Evolutionary conservation across 805 yeast species (phyloP).

Genomic region (Brettanomyces nanus): DNA sequence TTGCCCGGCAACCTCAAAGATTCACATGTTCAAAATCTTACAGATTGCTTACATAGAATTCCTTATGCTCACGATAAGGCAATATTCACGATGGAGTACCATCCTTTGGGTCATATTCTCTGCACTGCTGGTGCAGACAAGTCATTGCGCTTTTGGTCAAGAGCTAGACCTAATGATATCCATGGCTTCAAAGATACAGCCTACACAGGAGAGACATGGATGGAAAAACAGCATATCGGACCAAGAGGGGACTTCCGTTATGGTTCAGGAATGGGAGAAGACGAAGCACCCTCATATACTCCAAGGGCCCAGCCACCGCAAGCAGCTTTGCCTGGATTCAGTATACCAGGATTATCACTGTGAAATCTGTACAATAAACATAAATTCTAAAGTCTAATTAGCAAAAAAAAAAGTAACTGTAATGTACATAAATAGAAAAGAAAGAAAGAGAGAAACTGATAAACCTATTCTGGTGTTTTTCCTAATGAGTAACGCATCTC

Average conservation of each 20-base stretch:
- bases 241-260: constrained; percentile 2
- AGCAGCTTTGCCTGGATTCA: constrained; percentile 10
- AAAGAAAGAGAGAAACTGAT: not conserved
- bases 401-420: not conserved
- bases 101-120: constrained; percentile 87
- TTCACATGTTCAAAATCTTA: constrained; percentile 4
- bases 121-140: constrained; percentile 93
- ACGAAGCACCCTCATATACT: not conserved
- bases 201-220: constrained; percentile 42
- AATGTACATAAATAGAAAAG: not conserved
- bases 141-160: constrained; percentile 87
- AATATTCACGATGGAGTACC: constrained; percentile 82
- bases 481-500: no score
- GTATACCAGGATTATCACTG: constrained; percentile 12
- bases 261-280: not conserved
- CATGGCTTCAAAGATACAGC: constrained; percentile 74
- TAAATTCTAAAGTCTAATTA: not conserved
- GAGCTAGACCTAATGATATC: constrained; percentile 87
- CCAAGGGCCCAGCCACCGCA: not conserved
- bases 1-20: not conserved
- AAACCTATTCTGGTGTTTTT: no score
- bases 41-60: constrained; percentile 39
- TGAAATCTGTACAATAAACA: not conserved
- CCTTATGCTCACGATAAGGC: constrained; percentile 96
- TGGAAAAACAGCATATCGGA: constrained; percentile 13